Evolutionary conservation across 140 eudicot genomes (phyloP).

Genomic region (Cichorium intybus): DNA sequence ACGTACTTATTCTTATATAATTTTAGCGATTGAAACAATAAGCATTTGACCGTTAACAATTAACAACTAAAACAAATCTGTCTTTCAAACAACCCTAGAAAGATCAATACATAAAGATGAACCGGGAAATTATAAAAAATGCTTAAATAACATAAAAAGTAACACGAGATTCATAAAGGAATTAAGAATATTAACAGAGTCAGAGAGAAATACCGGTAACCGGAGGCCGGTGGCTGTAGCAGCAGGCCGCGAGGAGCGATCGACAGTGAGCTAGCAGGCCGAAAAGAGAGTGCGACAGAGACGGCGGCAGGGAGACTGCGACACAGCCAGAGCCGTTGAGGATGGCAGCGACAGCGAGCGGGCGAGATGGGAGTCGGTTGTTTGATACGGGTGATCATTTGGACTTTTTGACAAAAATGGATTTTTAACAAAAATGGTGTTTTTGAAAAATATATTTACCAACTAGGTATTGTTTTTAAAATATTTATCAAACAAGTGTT

Average conservation of each 20-base stretch:
- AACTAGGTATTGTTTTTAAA: too few relatives aligned
- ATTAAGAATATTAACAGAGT: neutral
- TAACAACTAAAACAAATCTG: neutral
- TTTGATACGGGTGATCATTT: neutral
- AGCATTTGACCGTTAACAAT: neutral
- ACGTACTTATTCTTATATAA: neutral
- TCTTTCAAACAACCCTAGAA: neutral
- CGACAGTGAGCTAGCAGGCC: neutral
- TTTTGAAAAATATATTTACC: too few relatives aligned
- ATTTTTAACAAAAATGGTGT: too few relatives aligned
- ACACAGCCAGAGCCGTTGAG: neutral
- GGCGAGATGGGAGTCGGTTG: neutral
- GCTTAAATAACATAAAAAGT: neutral
- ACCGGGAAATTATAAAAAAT: neutral
- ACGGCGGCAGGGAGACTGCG: neutral
- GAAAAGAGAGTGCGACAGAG: neutral
- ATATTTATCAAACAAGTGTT: too few relatives aligned
- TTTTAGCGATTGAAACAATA: neutral
- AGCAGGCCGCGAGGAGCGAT: neutral
- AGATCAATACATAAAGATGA: neutral
- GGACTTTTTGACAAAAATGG: too few relatives aligned
- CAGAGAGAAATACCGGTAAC: neutral
- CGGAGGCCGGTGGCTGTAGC: neutral
- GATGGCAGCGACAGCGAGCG: neutral
- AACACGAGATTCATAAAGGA: too few relatives aligned